Evolutionary conservation across 2,329 filamentous ascomycete genomes (phyloP), one percentile per base, ranked within the genome.

Genomic region (Claviceps sp.): DNA sequence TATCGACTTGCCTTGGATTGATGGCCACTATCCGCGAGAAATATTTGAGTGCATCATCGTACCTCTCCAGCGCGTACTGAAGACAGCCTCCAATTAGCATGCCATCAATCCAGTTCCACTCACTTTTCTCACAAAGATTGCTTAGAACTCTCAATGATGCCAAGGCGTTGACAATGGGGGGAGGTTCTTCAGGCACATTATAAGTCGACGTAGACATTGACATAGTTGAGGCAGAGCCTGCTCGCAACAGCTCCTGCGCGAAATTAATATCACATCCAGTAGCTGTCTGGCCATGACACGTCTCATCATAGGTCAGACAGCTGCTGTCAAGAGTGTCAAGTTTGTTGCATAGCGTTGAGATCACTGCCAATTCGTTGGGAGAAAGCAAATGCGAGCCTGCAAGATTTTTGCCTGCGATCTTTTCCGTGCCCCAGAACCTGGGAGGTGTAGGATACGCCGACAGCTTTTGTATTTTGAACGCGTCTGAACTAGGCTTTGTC

Each of bases 1-100:
- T 60, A 56, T 54, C 51, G 49, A 66, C 73, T 64, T 68, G 82
- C 79, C 71, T 76, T 47, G 74, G 65, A 60, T 84, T 76, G 49
- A 83, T 59, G 44, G 67, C 67, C 43, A 76, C 69, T 54, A 84
- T 78, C 56, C 82, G 81, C 54, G 76, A 79, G 65, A 89, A 91
- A 83, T 84, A 89, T 54, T 82, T 77, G 47, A 86, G 66, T 16
- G 87, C 84, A 56, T 88, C 84, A 55, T 86, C 78, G 63, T 93
- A 95, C 62, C 88, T 82, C 55, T 89, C 88, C 14, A 97, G 70
- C 7, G 87, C 90, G 69, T 97, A 97, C 48, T 91, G 85, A 53
- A 98, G 73, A 68, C 93, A 97, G 2, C 93, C 93, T 41, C 87
- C 89, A 6, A 97, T 73, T 41, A 97, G 73, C 73, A 97, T 90